Evolutionary conservation across 2,329 filamentous ascomycete genomes (phyloP), one percentile per base, ranked within the genome.

Genomic region (Thielaviopsis ethacetica): DNA sequence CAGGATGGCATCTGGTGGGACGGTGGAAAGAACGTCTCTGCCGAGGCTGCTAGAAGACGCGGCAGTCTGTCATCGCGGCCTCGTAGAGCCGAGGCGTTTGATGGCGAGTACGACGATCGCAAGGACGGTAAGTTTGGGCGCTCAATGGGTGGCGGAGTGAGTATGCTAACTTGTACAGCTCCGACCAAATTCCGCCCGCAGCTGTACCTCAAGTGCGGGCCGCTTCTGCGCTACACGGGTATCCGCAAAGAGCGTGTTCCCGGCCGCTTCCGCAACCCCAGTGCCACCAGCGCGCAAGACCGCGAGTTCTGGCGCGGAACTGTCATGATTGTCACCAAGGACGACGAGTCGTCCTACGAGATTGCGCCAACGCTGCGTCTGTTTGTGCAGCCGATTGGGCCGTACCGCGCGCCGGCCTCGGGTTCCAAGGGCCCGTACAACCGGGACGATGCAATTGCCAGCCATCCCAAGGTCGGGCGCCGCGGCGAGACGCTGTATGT

Each of bases 261-360:
- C 0, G 67, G 68, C 27, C 68, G 72, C 26, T 34, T 70, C 68
- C 30, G 68, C 67, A 59, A 68, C 64, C 68, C 67, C 63, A 63
- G 66, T 9, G 47, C 47, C 24, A 53, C 47, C 2, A 56, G 53
- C 1, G 59, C 67, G 13, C 58, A 67, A 0, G 83, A 88, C 51
- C 80, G 82, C 56, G 88, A 95, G 65, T 83, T 91, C 21, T 98
- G 93, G 93, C 82, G 91, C 68, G 93, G 93, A 5, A 94, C 83
- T 62, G 79, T 97, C 60, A 90, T 98, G 88, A 95, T 98, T 65
- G 90, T 98, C 22, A 97, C 93, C 0, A 79, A 83, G 57, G 91
- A 98, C 67, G 78, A 81, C 1, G 80, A 85, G 49, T 97, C 91
- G 1, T 86, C 85, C 0, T 95, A 96, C 67, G 81, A 84, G 52